Base-by-base conservation (phyloP, 192 early-diverging fungal species). In the Umbelopsis ramanniana region DNA sequence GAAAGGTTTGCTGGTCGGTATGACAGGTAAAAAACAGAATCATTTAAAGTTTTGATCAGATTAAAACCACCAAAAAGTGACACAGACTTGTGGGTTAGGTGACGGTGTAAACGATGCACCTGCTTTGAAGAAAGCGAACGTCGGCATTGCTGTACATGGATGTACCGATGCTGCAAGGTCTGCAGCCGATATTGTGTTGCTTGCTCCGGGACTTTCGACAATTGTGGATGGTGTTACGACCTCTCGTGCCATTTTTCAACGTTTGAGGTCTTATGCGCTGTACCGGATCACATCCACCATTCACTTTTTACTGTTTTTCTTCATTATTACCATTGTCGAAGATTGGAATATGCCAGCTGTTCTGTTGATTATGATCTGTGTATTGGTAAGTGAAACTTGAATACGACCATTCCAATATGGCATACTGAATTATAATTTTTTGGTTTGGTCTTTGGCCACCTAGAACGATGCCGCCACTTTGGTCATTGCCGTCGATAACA, bases 231-330 rank as follows among this genome's bases (percentile, higher is more conserved):
- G 93, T 46, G 86, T 96, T 76, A 83, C 84, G 75, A 92, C 91
- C 21, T 92, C 90, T 57, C 90, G 94, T 63, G 90, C 91, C 69
- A 94, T 96, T 70, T 95, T 95, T 88, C 93, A 95, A 82, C 91
- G 94, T 70, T 92, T 95, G 88, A 88, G 93, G 40, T 91, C 89
- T 29, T 94, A 94, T 79, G 91, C 93, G 43, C 79, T 95, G 67
- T 93, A 95, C 81, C 92, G 94, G 81, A 96, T 96, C 73, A 92
- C 94, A 22, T 95, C 93, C 5, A 96, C 93, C 37, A 91, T 95
- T 72, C 94, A 95, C 84, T 95, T 95, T 76, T 78, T 95, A 85
- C 82, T 95, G 69, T 95, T 95, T 89, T 95, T 95, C 88, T 95
- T 95, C 81, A 85, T 94, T 73, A 87, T 93, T 57, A 89, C 93